Percentiles rank a stretch among this genome's conserved stretches.
Conservation (phyloP, 495 filamentous ascomycete genomes). For the Parathielavia appendiculata region DNA sequence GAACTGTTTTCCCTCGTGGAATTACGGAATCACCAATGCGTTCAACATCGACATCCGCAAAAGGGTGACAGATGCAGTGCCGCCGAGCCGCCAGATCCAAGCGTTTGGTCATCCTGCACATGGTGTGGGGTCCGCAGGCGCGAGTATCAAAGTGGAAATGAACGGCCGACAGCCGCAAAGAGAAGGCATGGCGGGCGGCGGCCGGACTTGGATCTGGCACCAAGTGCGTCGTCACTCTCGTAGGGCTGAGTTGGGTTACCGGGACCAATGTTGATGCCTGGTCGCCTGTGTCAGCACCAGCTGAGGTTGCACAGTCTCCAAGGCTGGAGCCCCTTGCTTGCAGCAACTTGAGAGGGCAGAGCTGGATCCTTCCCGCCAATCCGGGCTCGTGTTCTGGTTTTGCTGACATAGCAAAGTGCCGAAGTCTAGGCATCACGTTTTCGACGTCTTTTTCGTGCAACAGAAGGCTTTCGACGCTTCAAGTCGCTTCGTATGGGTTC, state of each 20-base stretch:
- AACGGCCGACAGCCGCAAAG: not conserved
- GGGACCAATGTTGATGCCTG: slow-evolving; percentile 13
- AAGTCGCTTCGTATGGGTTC: not conserved
- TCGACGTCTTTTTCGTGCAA: not conserved
- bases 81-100: slow-evolving; percentile 11
- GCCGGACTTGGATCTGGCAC: slow-evolving; percentile 6
- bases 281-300: slow-evolving; percentile 21
- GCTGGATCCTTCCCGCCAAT: slow-evolving; percentile 1
- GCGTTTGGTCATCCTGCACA: slow-evolving; percentile 13
- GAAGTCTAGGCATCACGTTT: slow-evolving; percentile 8
- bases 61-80: slow-evolving; percentile 7
- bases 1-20: not conserved
- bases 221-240: slow-evolving; percentile 5
- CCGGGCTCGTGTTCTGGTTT: not conserved
- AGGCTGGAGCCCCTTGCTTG: slow-evolving; percentile 18
- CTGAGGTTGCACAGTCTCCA: slow-evolving; percentile 5
- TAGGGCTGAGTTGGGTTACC: slow-evolving; percentile 20
- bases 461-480: not conserved
- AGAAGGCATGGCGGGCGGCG: slow-evolving; percentile 13
- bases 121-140: not conserved
- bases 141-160: slow-evolving; percentile 10
- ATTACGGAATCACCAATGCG: slow-evolving; percentile 6
- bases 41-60: not conserved
- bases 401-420: slow-evolving; percentile 19
- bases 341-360: slow-evolving; percentile 13